These are phyloP conservation scores for Mycogone perniciosa DNA, from an alignment of 2,329 filamentous ascomycete genomes.

Conservation along the genomic window DNA sequence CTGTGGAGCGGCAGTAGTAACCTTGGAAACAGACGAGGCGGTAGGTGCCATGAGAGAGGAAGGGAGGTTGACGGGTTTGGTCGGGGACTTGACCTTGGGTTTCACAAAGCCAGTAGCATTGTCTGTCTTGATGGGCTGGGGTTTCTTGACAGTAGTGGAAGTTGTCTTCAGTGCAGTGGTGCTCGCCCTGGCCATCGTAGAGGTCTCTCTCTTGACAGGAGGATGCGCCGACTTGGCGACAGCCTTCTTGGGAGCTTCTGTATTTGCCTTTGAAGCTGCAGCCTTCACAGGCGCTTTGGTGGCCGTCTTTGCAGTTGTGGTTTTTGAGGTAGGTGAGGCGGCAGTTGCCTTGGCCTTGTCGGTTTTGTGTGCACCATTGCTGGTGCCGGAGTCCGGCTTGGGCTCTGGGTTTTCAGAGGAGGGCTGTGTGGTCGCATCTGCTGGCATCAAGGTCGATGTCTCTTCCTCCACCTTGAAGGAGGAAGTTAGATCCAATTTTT, in stretches of 20 bases:
- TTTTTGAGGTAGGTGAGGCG: slow-evolving; percentile 8
- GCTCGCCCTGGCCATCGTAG: slow-evolving; percentile 23
- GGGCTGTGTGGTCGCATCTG: slow-evolving; percentile 19
- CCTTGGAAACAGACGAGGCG: slow-evolving; percentile 60
- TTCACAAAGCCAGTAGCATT: slow-evolving; percentile 44
- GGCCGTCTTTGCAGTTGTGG: slow-evolving; percentile 20
- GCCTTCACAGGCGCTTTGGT: slow-evolving; percentile 18
- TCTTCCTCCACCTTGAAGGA: slow-evolving; percentile 37
- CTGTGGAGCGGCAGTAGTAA: slow-evolving; percentile 10
- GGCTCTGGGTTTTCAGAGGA: slow-evolving; percentile 4
- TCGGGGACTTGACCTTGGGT: slow-evolving; percentile 59
- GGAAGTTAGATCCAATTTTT: slow-evolving; percentile 32
- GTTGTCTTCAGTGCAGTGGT: slow-evolving; percentile 21
- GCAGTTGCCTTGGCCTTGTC: slow-evolving; percentile 1
- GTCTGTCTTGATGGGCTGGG: slow-evolving; percentile 35
- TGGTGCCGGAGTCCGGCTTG: background rate
- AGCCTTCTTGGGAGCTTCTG: slow-evolving; percentile 19
- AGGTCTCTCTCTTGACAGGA: slow-evolving; percentile 29
- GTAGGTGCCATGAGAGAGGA: slow-evolving; percentile 64
- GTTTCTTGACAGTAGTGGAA: slow-evolving; percentile 36
- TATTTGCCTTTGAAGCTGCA: slow-evolving; percentile 18
- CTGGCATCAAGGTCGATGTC: slow-evolving; percentile 26
- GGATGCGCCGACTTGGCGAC: slow-evolving; percentile 25
- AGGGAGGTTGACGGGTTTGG: slow-evolving; percentile 60
- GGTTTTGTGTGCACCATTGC: background rate